These are phyloP conservation scores for Dictyostelium citrinum DNA, from an alignment of 78 protist genomes.

Conservation along the genomic window DNA sequence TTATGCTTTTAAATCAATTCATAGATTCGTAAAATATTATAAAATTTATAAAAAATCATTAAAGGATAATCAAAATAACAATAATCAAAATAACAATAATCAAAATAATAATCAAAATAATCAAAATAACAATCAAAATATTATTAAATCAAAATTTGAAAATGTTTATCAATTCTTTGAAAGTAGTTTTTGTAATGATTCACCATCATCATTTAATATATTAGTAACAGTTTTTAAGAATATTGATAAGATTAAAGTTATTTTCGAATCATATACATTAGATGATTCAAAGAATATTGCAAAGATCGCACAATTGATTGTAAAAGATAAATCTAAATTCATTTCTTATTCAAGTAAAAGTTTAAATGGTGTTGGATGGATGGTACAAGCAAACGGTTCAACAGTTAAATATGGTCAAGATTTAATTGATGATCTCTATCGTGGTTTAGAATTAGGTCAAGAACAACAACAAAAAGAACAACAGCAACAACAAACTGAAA, in stretches of 20 bases:
- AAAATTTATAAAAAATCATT: background rate
- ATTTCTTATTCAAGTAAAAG: background rate
- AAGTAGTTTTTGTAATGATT: background rate
- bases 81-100: too few species aligned
- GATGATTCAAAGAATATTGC: slow-evolving; percentile 29
- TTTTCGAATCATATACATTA: slow-evolving; percentile 22
- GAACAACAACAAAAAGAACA: background rate
- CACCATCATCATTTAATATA: slow-evolving; percentile 5
- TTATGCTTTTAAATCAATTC: slow-evolving; percentile 22
- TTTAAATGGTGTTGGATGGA: background rate
- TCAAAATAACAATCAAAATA: background rate
- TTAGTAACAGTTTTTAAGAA: background rate
- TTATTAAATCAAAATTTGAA: background rate
- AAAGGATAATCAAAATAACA: background rate
- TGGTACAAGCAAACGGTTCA: background rate
- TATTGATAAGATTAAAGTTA: slow-evolving; percentile 1
- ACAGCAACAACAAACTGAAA: background rate
- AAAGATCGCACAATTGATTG: slow-evolving; percentile 2
- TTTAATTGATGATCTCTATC: slow-evolving; percentile 17
- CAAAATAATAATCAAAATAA: too few species aligned
- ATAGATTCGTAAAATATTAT: background rate
- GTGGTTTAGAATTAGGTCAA: slow-evolving; percentile 4
- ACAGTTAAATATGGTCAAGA: slow-evolving; percentile 4
- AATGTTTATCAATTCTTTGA: background rate
- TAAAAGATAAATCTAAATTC: slow-evolving; percentile 5